These are phyloP conservation scores for Saposhnikovia divaricata DNA, from an alignment of 129 eudicot species.

Conservation along the genomic window DNA sequence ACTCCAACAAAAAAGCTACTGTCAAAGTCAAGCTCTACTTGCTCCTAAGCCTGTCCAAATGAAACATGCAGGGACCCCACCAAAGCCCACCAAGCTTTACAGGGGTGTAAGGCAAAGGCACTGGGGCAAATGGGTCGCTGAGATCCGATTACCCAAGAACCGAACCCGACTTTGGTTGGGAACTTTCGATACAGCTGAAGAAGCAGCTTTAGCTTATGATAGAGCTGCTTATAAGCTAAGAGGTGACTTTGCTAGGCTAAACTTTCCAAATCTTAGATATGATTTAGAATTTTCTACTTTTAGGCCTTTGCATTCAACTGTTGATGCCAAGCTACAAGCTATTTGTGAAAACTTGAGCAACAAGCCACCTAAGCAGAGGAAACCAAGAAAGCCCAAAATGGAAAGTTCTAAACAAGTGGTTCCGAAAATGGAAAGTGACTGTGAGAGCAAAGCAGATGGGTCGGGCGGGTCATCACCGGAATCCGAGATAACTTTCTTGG, in stretches of 20 bases:
- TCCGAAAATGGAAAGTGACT: too few relatives aligned
- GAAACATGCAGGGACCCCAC: too few relatives aligned
- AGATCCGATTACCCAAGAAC: conserved; percentile 75
- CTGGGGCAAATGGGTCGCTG: conserved; percentile 98
- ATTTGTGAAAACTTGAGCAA: conserved; percentile 55
- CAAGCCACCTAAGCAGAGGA: conserved; percentile 23
- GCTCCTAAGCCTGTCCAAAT: not conserved
- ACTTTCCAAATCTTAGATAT: conserved; percentile 48
- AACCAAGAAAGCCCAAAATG: conserved; percentile 12
- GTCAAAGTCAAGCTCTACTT: too few relatives aligned
- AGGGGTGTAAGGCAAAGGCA: conserved; percentile 32
- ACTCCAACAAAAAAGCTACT: too few relatives aligned
- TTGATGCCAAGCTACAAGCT: conserved; percentile 54
- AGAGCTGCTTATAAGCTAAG: conserved; percentile 72
- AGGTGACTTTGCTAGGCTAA: conserved; percentile 68
- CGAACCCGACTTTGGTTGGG: conserved; percentile 90
- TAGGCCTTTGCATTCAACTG: conserved; percentile 67
- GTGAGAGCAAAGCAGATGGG: too few relatives aligned
- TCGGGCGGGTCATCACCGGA: conserved; percentile 46
- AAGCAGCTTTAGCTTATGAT: conserved; percentile 90
- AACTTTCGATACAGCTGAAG: conserved; percentile 85
- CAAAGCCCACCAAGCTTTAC: too few relatives aligned
- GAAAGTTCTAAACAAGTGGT: not conserved
- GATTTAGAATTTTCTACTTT: conserved; percentile 22
- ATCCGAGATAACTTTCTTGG: conserved; percentile 43